A percentile compares a stretch with the other conserved stretches of the same genome.
Conservation (phyloP, 257 asterid species). For the Solanum appendiculatum region DNA sequence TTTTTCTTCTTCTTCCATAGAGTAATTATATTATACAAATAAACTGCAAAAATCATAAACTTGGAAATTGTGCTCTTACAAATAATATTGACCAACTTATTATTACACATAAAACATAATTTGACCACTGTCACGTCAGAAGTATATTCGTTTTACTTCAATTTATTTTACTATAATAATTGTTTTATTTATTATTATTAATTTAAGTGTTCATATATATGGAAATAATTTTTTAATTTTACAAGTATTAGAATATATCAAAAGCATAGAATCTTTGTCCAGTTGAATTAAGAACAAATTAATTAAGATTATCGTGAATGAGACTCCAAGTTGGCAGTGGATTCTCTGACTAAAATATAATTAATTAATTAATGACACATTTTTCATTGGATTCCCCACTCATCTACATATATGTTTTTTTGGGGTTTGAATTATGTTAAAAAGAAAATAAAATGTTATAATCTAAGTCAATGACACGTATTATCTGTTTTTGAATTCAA, state of each 20-base stretch:
- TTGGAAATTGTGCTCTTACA: not conserved
- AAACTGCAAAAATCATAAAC: not conserved
- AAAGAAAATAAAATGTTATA: not conserved
- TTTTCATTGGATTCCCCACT: slow-evolving; percentile 2
- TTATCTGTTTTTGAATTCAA: not conserved
- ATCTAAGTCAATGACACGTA: not conserved
- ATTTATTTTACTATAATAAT: not conserved
- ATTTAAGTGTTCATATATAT: not conserved
- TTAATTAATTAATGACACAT: not conserved
- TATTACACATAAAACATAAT: not conserved
- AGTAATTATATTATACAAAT: not conserved
- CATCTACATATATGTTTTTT: not conserved
- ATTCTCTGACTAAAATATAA: slow-evolving; percentile 11
- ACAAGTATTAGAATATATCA: not conserved
- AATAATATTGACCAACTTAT: not conserved
- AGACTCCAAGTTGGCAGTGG: slow-evolving; percentile 19
- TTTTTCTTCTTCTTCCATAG: not conserved
- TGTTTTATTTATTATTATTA: not conserved
- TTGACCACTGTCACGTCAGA: not conserved
- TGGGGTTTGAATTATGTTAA: not conserved
- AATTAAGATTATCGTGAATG: slow-evolving; percentile 6
- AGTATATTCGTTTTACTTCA: not conserved
- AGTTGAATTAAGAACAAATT: not conserved
- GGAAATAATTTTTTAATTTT: not conserved
- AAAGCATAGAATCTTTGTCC: slow-evolving; percentile 26